Evolutionary conservation across 1,284 basidiomycete species (phyloP), one percentile per base, ranked within the genome.

Genomic region (Irpex lacteus): DNA sequence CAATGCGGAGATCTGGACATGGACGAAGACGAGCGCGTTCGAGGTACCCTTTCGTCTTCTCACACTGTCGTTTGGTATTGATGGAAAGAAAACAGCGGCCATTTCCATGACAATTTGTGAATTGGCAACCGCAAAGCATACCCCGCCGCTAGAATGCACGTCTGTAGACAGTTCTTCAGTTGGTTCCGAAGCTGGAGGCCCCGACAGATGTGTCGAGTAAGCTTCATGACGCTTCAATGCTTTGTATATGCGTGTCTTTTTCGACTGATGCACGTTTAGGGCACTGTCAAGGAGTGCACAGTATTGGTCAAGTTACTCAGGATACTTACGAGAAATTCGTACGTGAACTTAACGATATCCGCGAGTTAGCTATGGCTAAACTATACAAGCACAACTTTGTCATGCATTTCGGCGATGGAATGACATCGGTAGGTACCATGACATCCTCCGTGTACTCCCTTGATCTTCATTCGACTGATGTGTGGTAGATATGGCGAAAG

Each of bases 261-360:
- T 5, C 18, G 13, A 52, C n/a, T 59, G 13, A 44, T 19, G 8
- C 19, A 34, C 15, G 15, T 32, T 32, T 67, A 92, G 90, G 64
- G 89, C 91, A 11, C 75, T 92, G 32, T 86, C 90, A 13, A 79
- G 90, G 60, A 92, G 91, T 71, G 84, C 90, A 6, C 90, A 92
- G 70, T 88, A 87, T 70, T 92, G 91, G 90, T 90, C 91, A 6
- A 91, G 89, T 67, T 92, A 91, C 73, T 92, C 90, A 4, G 90
- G 91, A 0, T 91, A 92, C 74, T 80, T 92, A 60, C 84, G 90
- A 59, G 90, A 92, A 80, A 82, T 90, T 62, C 85, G 90, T 90
- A 71, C 70, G 88, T 78, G 37, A 19, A 52, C 50, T 9, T 21
- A 9, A 44, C 15, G 8, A 44, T 52, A 52, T 52, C 13, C 11